phyloP scores from a whole-genome alignment of 1,284 basidiomycete species.

The Cronartium quercuum region DNA sequence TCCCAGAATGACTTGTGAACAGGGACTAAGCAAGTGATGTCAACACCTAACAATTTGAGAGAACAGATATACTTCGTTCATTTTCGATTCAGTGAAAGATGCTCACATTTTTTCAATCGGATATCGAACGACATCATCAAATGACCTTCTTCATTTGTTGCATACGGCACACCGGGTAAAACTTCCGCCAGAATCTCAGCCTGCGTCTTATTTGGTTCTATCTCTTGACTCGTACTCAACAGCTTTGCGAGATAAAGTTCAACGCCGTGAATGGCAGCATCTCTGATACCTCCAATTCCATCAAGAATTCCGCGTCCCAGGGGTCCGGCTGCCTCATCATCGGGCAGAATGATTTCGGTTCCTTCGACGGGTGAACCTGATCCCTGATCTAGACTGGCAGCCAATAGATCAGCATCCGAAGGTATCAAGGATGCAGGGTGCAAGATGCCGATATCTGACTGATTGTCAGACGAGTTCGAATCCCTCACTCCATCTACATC shows the following conservation, averaged over 20 bases:
- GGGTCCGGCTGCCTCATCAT: slow-evolving; percentile 40
- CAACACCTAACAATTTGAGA: background rate
- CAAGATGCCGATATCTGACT: background rate
- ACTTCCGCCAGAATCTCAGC: slow-evolving; percentile 42
- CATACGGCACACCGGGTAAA: slow-evolving; percentile 44
- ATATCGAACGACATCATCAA: slow-evolving; percentile 45
- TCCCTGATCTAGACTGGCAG: background rate
- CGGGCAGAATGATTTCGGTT: background rate
- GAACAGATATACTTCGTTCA: too few species aligned
- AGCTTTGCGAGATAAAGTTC: slow-evolving; percentile 45
- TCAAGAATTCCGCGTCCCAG: slow-evolving; percentile 51
- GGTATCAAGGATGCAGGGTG: background rate
- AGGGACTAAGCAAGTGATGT: slow-evolving; percentile 1
- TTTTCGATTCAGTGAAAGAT: background rate
- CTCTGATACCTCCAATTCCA: slow-evolving; percentile 51
- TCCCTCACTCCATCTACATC: slow-evolving; percentile 40
- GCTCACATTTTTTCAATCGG: slow-evolving; percentile 38
- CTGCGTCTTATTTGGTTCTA: slow-evolving; percentile 44
- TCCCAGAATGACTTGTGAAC: slow-evolving; percentile 38
- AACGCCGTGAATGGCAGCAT: slow-evolving; percentile 49
- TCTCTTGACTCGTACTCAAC: slow-evolving; percentile 42
- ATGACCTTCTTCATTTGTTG: slow-evolving; percentile 41
- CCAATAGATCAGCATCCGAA: background rate
- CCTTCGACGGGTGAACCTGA: background rate
- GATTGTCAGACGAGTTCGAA: background rate